Evolutionary conservation across 345 rosid species (phyloP), one percentile per base, ranked within the genome.

Genomic region (Camelina neglecta): DNA sequence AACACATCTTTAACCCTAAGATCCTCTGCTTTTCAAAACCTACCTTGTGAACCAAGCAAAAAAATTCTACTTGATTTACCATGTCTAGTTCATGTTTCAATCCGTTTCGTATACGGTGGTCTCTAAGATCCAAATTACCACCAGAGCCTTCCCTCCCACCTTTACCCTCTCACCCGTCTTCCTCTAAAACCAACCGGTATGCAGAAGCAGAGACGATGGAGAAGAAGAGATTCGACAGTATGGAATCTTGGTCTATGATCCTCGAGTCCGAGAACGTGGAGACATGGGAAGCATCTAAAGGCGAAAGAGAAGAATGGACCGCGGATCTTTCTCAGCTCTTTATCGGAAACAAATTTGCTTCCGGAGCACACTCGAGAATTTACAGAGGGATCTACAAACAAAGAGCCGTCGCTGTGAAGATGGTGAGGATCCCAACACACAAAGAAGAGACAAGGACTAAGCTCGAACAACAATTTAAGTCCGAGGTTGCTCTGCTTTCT

Each of bases 241-340:
- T 92, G 88, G 99, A 92, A 42, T 92, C 98, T 44, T 94, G 98
- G 98, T 94, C 97, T 3, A 95, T 90, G 99, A 90, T 95, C 33
- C 63, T 95, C 49, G 99, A 95, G 39, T 95, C 99, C 0, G 99
- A 95, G 75, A 95, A 90, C 81, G 89, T 95, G 48, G 99, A 92
- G 85, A 84, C 92, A 1, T 95, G 97, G 99, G 97, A 95, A 74
- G 89, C 83, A 0, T 81, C 97, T 1, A 89, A 86, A 70, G 97
- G 90, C 41, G 96, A 94, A 75, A 86, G 86, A 78, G 98, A 92
- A 39, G 99, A 95, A 63, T 95, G 99, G 97, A 92, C 93, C 0
- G 99, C 97, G n/a, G 99, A 95, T 79, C 97, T 92, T 26, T 95
- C 99, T 0, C 99, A 95, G 82, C 72, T 95, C 31, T 95, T 95